Conservation (phyloP, 495 filamentous ascomycete genomes). For the Ramalina intermedia region DNA sequence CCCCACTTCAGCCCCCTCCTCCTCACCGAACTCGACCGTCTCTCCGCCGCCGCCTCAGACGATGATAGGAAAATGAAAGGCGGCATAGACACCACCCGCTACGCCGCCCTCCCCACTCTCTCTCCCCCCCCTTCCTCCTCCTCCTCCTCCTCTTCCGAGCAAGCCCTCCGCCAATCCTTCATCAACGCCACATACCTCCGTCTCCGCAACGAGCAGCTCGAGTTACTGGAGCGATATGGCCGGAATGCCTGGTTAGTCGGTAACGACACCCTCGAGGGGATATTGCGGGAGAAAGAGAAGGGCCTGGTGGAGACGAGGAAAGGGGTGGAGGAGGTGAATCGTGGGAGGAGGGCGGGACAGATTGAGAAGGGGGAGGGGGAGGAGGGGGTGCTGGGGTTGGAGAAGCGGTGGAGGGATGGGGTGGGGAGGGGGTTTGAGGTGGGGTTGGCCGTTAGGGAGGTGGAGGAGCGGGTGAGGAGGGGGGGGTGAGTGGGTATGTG, state of each 20-base stretch:
- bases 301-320: conserved; percentile 54
- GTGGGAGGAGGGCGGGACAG: conserved; percentile 55
- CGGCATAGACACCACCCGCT: conserved; percentile 68
- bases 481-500: conserved; percentile 25
- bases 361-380: conserved; percentile 19
- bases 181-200: conserved; percentile 3
- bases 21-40: conserved; percentile 39
- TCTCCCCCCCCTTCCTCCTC: conserved; percentile 4
- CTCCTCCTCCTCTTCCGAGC: neutral
- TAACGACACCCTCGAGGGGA: conserved; percentile 63
- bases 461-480: conserved; percentile 40
- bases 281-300: conserved; percentile 56
- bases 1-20: conserved; percentile 44
- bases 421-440: conserved; percentile 60
- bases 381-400: conserved; percentile 52
- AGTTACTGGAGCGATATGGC: conserved; percentile 8
- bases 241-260: conserved; percentile 54
- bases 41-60: conserved; percentile 25
- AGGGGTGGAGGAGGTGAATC: conserved; percentile 55
- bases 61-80: too few relatives aligned
- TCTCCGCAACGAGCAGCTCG: conserved; percentile 3
- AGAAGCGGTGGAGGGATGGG: conserved; percentile 59
- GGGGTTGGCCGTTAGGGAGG: conserved; percentile 47
- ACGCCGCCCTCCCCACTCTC: conserved; percentile 46
- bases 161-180: neutral